Evolutionary conservation across 257 asterid genomes (phyloP), one percentile per base, ranked within the genome.

Genomic region (Plantago major): DNA sequence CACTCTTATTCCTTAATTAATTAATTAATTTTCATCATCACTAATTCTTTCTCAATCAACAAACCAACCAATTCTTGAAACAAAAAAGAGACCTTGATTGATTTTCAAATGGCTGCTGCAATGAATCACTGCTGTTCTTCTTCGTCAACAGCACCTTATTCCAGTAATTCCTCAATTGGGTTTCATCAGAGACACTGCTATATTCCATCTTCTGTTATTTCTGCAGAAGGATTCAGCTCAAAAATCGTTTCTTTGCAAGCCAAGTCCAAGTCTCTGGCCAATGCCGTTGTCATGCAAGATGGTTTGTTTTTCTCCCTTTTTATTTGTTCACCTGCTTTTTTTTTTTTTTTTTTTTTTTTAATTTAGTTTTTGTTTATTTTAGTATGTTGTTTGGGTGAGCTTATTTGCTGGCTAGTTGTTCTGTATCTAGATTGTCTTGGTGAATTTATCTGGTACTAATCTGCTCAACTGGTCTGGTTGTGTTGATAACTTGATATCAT

Each of bases 261-360:
- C 55, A 86, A 79, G 46, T 55, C 71, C 69, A 52, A 42, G 74
- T 64, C 74, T n/a, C 43, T 30, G 60, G 50, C 78, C 60, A 81
- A 74, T 79, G 85, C 51, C 42, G 71, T 78, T 79, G 71, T 73
- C 80, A 82, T 84, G 89, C 95, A 84, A 60, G 95, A 91, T 73
- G 95, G 95, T 88, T 74, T 37, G 86, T 59, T 60, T 42, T 58
- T 7, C 12, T 42, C 37, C 26, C 13, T 42, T 33, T 48, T 0
- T 11, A 8, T 65, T 42, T 17, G 9, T 68, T 57, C 44, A 14
- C 16, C 12, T 46, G n/a, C 26, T 56, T 42, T 16, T 50, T 46
- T 42, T 26, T 14, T 52, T n/a, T n/a, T n/a, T n/a, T n/a, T n/a
- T n/a, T n/a, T n/a, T n/a, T n/a, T n/a, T n/a, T n/a, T n/a, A n/a